A percentile compares a stretch with the other conserved stretches of the same genome.
phyloP scores from a whole-genome alignment of 148 eudicot genomes.

The Chenopodium suecicum region DNA sequence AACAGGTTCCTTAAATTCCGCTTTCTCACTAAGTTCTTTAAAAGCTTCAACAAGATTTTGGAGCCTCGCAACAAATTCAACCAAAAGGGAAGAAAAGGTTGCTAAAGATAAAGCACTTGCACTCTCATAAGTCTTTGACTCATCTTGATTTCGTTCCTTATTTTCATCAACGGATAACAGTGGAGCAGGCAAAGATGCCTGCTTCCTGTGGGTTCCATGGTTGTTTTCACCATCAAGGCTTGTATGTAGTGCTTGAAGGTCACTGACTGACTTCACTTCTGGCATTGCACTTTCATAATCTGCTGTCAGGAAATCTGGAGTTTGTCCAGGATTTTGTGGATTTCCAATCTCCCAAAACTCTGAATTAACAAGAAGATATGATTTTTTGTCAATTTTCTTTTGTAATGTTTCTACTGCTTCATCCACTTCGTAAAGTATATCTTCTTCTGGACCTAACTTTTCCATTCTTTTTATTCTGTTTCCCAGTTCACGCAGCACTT shows the following conservation, averaged over 20 bases:
- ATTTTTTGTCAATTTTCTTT: conserved; percentile 61
- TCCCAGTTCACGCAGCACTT: conserved; percentile 69
- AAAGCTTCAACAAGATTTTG: conserved; percentile 66
- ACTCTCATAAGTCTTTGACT: conserved; percentile 60
- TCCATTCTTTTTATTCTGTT: conserved; percentile 70
- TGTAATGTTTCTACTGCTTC: conserved; percentile 76
- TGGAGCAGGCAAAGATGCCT: conserved; percentile 36
- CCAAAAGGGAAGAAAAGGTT: conserved; percentile 63
- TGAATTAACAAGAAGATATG: conserved; percentile 73
- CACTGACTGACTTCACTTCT: conserved; percentile 41
- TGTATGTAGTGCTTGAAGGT: conserved; percentile 34
- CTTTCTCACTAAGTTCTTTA: conserved; percentile 66
- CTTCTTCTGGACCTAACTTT: conserved; percentile 45
- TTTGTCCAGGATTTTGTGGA: conserved; percentile 27
- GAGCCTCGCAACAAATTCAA: conserved; percentile 84
- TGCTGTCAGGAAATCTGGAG: conserved; percentile 30
- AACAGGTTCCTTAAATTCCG: conserved; percentile 53
- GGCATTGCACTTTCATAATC: conserved; percentile 35
- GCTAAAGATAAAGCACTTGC: conserved; percentile 76
- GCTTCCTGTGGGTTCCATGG: conserved; percentile 22
- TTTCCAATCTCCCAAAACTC: conserved; percentile 68
- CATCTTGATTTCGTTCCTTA: conserved; percentile 33
- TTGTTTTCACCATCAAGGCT: conserved; percentile 31
- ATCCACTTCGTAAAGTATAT: conserved; percentile 54
- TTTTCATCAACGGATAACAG: conserved; percentile 21